These are phyloP conservation scores for Neolentinus lepideus DNA, from an alignment of 1,284 basidiomycete genomes.

Conservation along the genomic window DNA sequence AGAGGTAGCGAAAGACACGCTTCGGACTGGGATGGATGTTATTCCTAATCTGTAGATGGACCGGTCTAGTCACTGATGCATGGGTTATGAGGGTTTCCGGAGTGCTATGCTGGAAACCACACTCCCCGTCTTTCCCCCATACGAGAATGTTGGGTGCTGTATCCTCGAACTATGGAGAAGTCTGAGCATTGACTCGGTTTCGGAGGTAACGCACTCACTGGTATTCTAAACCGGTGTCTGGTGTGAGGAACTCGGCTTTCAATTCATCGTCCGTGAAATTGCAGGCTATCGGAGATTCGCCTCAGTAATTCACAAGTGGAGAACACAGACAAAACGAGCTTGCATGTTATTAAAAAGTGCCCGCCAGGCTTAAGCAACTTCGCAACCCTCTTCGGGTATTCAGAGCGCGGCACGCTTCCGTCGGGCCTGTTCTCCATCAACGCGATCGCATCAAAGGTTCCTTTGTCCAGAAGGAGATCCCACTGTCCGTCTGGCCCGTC, in stretches of 20 bases:
- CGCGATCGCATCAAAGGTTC: slow-evolving; percentile 85
- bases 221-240: slow-evolving; percentile 45
- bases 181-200: not conserved
- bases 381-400: slow-evolving; percentile 58
- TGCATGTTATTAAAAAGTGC: slow-evolving; percentile 81
- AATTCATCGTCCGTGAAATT: slow-evolving; percentile 88
- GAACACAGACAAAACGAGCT: slow-evolving; percentile 12
- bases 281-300: slow-evolving; percentile 48
- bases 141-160: slow-evolving; percentile 64
- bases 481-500: slow-evolving; percentile 30
- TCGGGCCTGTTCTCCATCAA: slow-evolving; percentile 56
- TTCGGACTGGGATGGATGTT: slow-evolving; percentile 54
- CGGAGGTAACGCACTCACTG: slow-evolving; percentile 39
- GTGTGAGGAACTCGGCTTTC: slow-evolving; percentile 44
- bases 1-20: slow-evolving; percentile 57
- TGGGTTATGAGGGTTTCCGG: slow-evolving; percentile 29
- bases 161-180: slow-evolving; percentile 54
- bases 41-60: slow-evolving; percentile 30
- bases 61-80: not conserved
- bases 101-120: slow-evolving; percentile 72
- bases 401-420: slow-evolving; percentile 46
- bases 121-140: slow-evolving; percentile 72
- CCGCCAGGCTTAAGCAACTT: slow-evolving; percentile 59
- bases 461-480: slow-evolving; percentile 74
- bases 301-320: not conserved